A percentile compares a stretch with the other conserved stretches of the same genome.
Conservation (phyloP, 441 rosid genomes). For the Croton laevigatus region DNA sequence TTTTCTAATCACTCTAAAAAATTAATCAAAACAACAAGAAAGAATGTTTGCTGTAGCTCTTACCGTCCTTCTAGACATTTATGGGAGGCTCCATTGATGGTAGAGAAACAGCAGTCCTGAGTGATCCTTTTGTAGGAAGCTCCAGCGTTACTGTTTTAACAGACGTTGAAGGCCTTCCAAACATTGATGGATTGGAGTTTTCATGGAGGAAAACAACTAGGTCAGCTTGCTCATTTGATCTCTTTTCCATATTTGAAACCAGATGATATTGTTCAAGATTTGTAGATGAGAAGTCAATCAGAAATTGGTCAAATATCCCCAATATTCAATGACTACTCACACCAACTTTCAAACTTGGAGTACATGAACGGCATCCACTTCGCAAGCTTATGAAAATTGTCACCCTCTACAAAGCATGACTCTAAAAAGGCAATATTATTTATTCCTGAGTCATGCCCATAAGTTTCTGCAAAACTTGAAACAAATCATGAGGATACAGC, state of each 20-base stretch:
- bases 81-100: conserved; percentile 62
- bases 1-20: background rate
- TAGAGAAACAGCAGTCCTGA: conserved; percentile 50
- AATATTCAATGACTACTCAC: background rate
- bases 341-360: conserved; percentile 16
- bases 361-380: conserved; percentile 66
- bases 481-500: no score
- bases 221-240: conserved; percentile 53
- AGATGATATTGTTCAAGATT: conserved; percentile 55
- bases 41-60: conserved; percentile 23
- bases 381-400: conserved; percentile 20
- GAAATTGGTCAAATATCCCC: background rate
- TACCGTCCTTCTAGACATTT: conserved; percentile 30
- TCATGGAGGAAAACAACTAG: conserved; percentile 68
- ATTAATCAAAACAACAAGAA: background rate
- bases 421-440: conserved; percentile 68
- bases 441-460: no score
- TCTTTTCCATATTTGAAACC: conserved; percentile 57
- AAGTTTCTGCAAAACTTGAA: no score
- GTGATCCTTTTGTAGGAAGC: conserved; percentile 43
- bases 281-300: background rate
- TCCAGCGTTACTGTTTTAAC: conserved; percentile 24
- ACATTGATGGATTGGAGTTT: conserved; percentile 39
- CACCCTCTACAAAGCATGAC: conserved; percentile 62
- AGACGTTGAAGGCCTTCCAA: no score